These are phyloP conservation scores for Cryphonectria japonica DNA, from an alignment of 2,329 filamentous ascomycete genomes.

Conservation along the genomic window DNA sequence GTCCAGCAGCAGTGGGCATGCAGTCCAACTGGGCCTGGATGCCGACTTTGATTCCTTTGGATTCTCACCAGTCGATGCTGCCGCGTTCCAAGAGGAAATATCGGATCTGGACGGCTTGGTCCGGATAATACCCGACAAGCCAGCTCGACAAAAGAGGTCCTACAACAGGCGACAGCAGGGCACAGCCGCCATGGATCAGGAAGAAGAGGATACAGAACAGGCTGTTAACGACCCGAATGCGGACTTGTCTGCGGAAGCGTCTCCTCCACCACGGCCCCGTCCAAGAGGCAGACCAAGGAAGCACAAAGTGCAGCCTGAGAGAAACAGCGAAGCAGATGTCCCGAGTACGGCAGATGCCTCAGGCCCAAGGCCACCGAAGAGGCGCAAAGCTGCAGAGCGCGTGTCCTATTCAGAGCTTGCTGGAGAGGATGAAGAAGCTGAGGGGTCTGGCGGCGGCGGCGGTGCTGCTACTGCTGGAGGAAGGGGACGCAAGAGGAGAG, in stretches of 20 bases:
- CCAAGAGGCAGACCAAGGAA: constrained; percentile 13
- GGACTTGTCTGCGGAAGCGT: not conserved
- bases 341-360: not conserved
- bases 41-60: constrained; percentile 2
- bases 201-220: not conserved
- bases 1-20: not conserved
- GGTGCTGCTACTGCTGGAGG: constrained; percentile 9
- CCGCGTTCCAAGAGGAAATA: constrained; percentile 11
- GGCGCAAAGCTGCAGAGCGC: constrained; percentile 24
- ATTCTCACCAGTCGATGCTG: constrained; percentile 18
- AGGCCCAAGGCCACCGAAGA: constrained; percentile 5
- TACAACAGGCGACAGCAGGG: constrained; percentile 11
- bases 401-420: constrained; percentile 17
- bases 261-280: not conserved
- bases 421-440: constrained; percentile 1
- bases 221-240: not conserved
- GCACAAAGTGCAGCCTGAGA: not conserved
- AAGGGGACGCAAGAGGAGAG: constrained; percentile 12
- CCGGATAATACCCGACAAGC: constrained; percentile 10
- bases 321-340: not conserved
- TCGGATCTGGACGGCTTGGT: constrained; percentile 18
- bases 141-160: not conserved
- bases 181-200: no score
- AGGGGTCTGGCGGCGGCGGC: not conserved
- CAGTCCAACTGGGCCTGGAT: not conserved